Conservation (phyloP, 805 yeast genomes). For the Wickerhamomyces bovis region DNA sequence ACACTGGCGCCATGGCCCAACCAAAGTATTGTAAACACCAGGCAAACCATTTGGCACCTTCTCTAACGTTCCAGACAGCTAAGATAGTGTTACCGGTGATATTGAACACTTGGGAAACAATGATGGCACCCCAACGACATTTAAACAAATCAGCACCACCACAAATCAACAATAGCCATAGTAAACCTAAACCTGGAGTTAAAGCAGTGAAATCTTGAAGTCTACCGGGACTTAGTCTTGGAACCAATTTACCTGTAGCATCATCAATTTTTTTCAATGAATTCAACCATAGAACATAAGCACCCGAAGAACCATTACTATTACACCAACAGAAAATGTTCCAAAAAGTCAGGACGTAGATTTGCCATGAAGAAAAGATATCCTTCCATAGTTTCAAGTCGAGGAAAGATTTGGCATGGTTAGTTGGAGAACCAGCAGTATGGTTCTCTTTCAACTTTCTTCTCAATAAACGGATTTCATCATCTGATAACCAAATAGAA, state of each 20-base stretch:
- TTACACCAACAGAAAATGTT: conserved; percentile 51
- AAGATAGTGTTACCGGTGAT: conserved; percentile 41
- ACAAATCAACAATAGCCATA: conserved; percentile 7
- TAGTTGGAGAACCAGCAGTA: conserved; percentile 24
- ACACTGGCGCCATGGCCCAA: conserved; percentile 52
- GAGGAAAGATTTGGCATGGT: conserved; percentile 28
- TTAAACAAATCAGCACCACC: conserved; percentile 29
- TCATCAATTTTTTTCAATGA: conserved; percentile 25
- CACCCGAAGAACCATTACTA: conserved; percentile 44
- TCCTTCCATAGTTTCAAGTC: conserved; percentile 44
- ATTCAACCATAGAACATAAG: conserved; percentile 41
- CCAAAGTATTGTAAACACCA: conserved; percentile 42
- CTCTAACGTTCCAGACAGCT: conserved; percentile 48
- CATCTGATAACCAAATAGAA: conserved; percentile 48
- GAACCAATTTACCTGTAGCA: not conserved
- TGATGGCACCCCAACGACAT: conserved; percentile 33
- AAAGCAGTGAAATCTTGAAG: conserved; percentile 38
- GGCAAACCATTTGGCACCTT: conserved; percentile 43
- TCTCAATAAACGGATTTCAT: conserved; percentile 50
- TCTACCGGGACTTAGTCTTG: conserved; percentile 30
- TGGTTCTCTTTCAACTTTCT: conserved; percentile 33
- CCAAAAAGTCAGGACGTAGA: conserved; percentile 47
- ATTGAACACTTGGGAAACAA: conserved; percentile 41
- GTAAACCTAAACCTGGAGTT: conserved; percentile 30
- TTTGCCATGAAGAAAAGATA: conserved; percentile 50